Evolutionary conservation across 2,329 filamentous ascomycete species (phyloP).

Genomic region (Chaetomiaceae sp.): DNA sequence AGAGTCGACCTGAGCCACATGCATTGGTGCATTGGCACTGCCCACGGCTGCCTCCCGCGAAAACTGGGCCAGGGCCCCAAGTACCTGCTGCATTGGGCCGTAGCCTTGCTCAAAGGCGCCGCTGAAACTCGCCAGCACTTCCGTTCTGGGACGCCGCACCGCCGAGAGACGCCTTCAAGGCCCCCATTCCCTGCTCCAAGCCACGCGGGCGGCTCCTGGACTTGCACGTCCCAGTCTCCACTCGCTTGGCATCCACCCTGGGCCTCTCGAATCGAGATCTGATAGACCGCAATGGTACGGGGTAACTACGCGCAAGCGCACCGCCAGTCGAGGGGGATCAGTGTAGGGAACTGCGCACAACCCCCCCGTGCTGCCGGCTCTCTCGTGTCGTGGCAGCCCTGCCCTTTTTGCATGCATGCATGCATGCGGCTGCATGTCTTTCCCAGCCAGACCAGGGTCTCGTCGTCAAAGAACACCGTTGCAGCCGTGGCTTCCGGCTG

Average conservation of each 20-base stretch:
- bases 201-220: constrained; percentile 7
- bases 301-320: no score
- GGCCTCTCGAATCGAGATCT: no score
- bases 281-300: no score
- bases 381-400: constrained; percentile 5
- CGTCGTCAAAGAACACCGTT: constrained; percentile 12
- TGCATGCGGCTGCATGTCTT: constrained; percentile 14
- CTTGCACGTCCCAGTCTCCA: not conserved
- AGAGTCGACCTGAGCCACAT: constrained; percentile 7
- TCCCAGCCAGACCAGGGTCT: constrained; percentile 19
- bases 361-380: not conserved
- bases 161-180: no score
- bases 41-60: constrained; percentile 21
- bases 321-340: no score
- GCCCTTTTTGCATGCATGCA: not conserved
- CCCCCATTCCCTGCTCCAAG: constrained; percentile 7
- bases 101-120: constrained; percentile 18
- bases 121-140: constrained; percentile 26
- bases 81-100: constrained; percentile 17
- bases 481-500: constrained; percentile 14
- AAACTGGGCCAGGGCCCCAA: constrained; percentile 7
- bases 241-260: not conserved
- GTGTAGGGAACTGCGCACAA: no score
- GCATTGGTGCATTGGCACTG: no score
- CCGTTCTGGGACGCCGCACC: constrained; percentile 16